Conservation (phyloP, 2,329 filamentous ascomycete genomes). For the Cladosporium sp. region DNA sequence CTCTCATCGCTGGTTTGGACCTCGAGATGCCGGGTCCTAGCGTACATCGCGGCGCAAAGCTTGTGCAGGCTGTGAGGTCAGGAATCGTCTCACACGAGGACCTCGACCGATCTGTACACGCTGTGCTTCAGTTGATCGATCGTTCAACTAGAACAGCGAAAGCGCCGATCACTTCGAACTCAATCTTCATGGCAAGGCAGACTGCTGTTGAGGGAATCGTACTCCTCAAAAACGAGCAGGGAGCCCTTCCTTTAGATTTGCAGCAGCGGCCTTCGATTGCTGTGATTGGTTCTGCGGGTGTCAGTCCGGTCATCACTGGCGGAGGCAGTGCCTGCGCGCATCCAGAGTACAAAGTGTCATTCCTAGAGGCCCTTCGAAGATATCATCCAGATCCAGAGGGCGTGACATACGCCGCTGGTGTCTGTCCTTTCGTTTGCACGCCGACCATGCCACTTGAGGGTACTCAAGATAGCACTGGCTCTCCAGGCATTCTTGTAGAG, state of each 20-base stretch:
- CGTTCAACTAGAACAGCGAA: background rate
- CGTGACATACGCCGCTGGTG: slow-evolving; percentile 20
- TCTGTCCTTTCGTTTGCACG: slow-evolving; percentile 22
- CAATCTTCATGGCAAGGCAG: slow-evolving; percentile 22
- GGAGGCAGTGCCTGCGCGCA: slow-evolving; percentile 30
- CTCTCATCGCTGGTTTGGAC: slow-evolving; percentile 71
- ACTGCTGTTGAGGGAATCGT: slow-evolving; percentile 28
- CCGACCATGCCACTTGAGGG: slow-evolving; percentile 48
- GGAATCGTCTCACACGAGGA: background rate
- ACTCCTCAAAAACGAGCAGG: slow-evolving; percentile 63
- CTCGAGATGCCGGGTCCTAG: slow-evolving; percentile 80
- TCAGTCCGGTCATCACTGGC: slow-evolving; percentile 53
- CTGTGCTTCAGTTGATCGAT: background rate
- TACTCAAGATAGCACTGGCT: slow-evolving; percentile 30
- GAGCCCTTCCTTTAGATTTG: slow-evolving; percentile 48
- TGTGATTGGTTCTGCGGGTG: slow-evolving; percentile 71
- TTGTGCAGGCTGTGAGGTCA: background rate
- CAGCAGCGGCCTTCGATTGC: slow-evolving; percentile 57
- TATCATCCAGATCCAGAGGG: slow-evolving; percentile 19
- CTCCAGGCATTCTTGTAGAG: background rate
- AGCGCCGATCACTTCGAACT: slow-evolving; percentile 16
- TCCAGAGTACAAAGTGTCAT: slow-evolving; percentile 31
- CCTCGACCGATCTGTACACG: background rate
- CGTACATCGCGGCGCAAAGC: slow-evolving; percentile 8
- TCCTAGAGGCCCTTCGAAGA: slow-evolving; percentile 22